phyloP scores from a whole-genome alignment of 192 early-diverging fungal species.

The Podila minutissima region DNA sequence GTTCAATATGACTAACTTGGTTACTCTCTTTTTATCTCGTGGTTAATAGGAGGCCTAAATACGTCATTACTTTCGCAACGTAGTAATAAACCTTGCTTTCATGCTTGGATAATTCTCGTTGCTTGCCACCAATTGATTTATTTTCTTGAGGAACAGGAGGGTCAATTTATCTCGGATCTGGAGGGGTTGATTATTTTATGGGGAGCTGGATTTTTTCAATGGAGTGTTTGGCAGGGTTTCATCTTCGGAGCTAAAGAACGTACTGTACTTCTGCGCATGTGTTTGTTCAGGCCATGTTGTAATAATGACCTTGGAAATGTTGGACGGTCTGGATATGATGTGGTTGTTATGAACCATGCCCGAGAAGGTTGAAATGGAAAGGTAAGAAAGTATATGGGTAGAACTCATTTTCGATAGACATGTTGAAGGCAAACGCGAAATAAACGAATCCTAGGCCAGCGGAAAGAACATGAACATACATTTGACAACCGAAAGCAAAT shows the following conservation, averaged over 20 bases:
- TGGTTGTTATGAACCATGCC: too few species aligned
- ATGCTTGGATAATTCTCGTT: constrained; percentile 55
- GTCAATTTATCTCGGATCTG: not conserved
- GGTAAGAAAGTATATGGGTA: not conserved
- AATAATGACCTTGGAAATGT: not conserved
- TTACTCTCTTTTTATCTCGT: not conserved
- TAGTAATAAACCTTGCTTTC: constrained; percentile 55
- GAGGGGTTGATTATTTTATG: too few species aligned
- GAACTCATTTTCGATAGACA: too few species aligned
- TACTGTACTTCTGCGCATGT: not conserved
- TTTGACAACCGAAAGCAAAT: not conserved
- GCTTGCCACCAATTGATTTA: constrained; percentile 34
- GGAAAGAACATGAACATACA: not conserved
- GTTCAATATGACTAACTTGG: too few species aligned
- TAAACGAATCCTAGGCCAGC: not conserved
- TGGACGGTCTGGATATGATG: not conserved
- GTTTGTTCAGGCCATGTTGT: not conserved
- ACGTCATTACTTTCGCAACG: constrained; percentile 40
- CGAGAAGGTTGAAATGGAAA: too few species aligned
- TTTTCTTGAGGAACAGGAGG: constrained; percentile 13
- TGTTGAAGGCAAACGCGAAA: too few species aligned
- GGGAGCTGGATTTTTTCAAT: too few species aligned
- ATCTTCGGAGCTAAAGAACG: too few species aligned
- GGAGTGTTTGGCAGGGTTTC: too few species aligned
- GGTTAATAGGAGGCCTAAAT: constrained; percentile 48